Percentiles rank a stretch among this genome's conserved stretches.
Conservation (phyloP, 164 flowering plant species). For the Magnolia sinica region DNA sequence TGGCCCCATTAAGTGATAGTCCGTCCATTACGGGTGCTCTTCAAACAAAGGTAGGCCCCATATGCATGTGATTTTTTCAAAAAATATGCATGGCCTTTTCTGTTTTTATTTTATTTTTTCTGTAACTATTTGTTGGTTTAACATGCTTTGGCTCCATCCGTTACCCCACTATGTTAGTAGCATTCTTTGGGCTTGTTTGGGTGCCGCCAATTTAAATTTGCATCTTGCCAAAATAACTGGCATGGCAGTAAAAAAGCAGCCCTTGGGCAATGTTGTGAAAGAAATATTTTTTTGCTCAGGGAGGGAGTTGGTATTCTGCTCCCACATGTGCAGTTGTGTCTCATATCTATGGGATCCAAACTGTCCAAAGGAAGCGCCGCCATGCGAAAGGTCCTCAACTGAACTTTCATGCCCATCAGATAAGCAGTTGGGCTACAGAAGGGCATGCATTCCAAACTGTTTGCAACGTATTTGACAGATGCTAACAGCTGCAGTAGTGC, state of each 20-base stretch:
- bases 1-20: constrained; percentile 44
- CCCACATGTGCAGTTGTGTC: no score
- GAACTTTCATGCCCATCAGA: no score
- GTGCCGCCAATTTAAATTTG: background rate
- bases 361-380: no score
- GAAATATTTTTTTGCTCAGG: no score
- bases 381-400: no score
- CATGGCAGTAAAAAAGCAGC: background rate
- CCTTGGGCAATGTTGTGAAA: background rate
- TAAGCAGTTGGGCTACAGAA: no score
- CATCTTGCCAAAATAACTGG: background rate
- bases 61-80: background rate
- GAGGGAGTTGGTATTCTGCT: no score
- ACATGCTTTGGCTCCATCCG: background rate
- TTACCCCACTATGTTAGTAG: background rate
- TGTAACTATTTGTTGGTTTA: background rate
- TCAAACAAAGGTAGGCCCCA: constrained; percentile 43
- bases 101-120: background rate
- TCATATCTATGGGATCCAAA: no score
- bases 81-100: background rate
- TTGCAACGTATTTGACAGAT: no score
- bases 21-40: constrained; percentile 28
- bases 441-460: no score
- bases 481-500: no score
- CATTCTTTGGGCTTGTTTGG: background rate